Evolutionary conservation across 2,329 filamentous ascomycete genomes (phyloP), one percentile per base, ranked within the genome.

Genomic region (Fusarium sacchari): DNA sequence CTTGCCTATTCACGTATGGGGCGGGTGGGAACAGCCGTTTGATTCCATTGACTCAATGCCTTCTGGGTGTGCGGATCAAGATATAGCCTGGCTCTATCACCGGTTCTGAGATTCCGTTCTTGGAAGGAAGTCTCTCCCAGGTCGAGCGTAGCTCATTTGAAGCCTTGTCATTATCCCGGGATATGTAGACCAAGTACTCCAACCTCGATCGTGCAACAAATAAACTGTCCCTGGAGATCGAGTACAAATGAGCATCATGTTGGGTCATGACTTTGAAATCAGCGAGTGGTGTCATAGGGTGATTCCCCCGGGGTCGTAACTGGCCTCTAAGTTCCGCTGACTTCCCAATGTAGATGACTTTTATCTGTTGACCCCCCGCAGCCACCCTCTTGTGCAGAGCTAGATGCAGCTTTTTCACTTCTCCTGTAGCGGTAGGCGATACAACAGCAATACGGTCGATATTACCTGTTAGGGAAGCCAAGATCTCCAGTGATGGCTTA

Each of bases 221-320:
- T 14, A 32, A 32, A 12, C 5, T 13, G 32, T 32, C 32, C 32
- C 32, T 32, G 32, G 32, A 32, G 32, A 13, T 14, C 32, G 4
- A 12, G 32, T 32, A 32, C 14, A 14, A 13, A 13, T 32, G 12
- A 15, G 26, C 6, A 7, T 22, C 6, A 3, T 28, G 11, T 6
- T 15, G 6, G 3, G 26, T 5, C 20, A 13, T 7, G 22, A 20
- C 7, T 5, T 11, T 3, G 22, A 34, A 50, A 24, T 53, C 50
- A 28, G 7, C 20, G 5, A 1, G 24, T 9, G 20, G 14, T 28
- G 3, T 22, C 7, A 26, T 4, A 10, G 8, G 32, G 18, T 37
- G 2, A 17, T 26, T 15, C 1, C 18, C 4, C 7, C 5, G 18
- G 1, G 2, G 24, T 9, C 14, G 36, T 18, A 2, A 15, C 4